A percentile compares a stretch with the other conserved stretches of the same genome.
These are phyloP conservation scores for Botryosphaeria agaves DNA, from an alignment of 2,329 filamentous ascomycete species.

Conservation along the genomic window DNA sequence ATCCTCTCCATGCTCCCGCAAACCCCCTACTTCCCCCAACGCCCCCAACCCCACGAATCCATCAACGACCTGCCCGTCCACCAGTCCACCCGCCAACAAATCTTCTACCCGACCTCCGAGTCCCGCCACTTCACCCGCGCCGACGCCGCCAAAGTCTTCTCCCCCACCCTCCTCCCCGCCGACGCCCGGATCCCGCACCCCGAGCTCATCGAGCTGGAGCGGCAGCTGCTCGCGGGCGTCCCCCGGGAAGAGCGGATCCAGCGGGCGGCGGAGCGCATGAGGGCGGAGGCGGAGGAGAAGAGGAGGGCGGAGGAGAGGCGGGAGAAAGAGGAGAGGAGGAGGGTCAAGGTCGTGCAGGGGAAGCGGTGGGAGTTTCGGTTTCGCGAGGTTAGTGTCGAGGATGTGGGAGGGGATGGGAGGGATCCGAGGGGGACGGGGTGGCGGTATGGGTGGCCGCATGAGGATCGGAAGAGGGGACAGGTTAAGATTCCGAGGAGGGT, in stretches of 20 bases:
- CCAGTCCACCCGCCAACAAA: slow-evolving; percentile 32
- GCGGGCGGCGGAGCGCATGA: slow-evolving; percentile 27
- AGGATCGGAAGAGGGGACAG: slow-evolving; percentile 44
- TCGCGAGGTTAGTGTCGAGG: slow-evolving; percentile 37
- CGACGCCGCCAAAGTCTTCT: slow-evolving; percentile 46
- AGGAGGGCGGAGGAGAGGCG: slow-evolving; percentile 20
- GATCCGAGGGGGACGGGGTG: slow-evolving; percentile 35
- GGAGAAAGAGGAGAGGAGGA: slow-evolving; percentile 19
- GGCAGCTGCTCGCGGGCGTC: slow-evolving; percentile 21
- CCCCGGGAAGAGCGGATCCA: slow-evolving; percentile 16
- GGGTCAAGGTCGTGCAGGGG: slow-evolving; percentile 25
- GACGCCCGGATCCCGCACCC: slow-evolving; percentile 48
- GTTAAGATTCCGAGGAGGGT: slow-evolving; percentile 47
- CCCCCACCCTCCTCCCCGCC: slow-evolving; percentile 39
- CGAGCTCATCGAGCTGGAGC: slow-evolving; percentile 34
- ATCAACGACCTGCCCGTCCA: slow-evolving; percentile 49
- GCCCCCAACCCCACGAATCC: slow-evolving; percentile 34
- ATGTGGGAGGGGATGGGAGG: slow-evolving; percentile 36
- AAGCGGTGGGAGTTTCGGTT: slow-evolving; percentile 44
- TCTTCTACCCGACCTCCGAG: slow-evolving; percentile 47
- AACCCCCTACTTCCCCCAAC: slow-evolving; percentile 26
- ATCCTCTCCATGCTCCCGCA: slow-evolving; percentile 66
- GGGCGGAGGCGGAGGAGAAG: slow-evolving; percentile 13
- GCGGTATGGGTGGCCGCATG: slow-evolving; percentile 43
- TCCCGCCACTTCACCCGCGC: slow-evolving; percentile 46